Percentiles rank a stretch among this genome's conserved stretches.
Conservation (phyloP, 164 flowering plant species). For the Tetracentron sinense region DNA sequence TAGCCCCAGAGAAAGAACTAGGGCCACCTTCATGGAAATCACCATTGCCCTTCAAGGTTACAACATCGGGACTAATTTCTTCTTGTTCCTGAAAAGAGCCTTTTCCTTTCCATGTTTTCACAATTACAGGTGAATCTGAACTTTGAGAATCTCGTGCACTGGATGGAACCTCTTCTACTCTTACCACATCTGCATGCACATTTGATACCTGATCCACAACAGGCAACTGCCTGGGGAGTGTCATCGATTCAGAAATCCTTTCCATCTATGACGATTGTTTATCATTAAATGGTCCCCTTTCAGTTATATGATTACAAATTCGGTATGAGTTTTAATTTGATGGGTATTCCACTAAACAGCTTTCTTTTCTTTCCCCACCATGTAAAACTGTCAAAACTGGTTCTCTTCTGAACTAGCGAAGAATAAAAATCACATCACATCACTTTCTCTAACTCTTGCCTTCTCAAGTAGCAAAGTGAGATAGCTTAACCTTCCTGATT, state of each 20-base stretch:
- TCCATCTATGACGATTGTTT: conserved; percentile 30
- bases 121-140: conserved; percentile 19
- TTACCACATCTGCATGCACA: conserved; percentile 15
- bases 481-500: not conserved
- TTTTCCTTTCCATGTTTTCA: conserved; percentile 46
- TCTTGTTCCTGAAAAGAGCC: conserved; percentile 34
- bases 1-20: conserved; percentile 50
- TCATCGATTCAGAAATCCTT: conserved; percentile 34
- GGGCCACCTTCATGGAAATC: conserved; percentile 47
- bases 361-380: not conserved
- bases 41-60: conserved; percentile 32
- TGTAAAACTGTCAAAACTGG: not conserved
- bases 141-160: conserved; percentile 13
- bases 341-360: not conserved
- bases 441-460: not conserved
- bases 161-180: conserved; percentile 21
- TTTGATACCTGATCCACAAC: conserved; percentile 13
- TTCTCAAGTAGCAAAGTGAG: not conserved
- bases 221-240: conserved; percentile 27
- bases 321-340: not conserved
- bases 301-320: conserved; percentile 18
- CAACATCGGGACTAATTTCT: conserved; percentile 32
- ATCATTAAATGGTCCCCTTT: conserved; percentile 23
- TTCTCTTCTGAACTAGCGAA: not conserved
- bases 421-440: too few species aligned